These are phyloP conservation scores for Bipolaris bicolor DNA, from an alignment of 2,329 filamentous ascomycete genomes.

Conservation along the genomic window DNA sequence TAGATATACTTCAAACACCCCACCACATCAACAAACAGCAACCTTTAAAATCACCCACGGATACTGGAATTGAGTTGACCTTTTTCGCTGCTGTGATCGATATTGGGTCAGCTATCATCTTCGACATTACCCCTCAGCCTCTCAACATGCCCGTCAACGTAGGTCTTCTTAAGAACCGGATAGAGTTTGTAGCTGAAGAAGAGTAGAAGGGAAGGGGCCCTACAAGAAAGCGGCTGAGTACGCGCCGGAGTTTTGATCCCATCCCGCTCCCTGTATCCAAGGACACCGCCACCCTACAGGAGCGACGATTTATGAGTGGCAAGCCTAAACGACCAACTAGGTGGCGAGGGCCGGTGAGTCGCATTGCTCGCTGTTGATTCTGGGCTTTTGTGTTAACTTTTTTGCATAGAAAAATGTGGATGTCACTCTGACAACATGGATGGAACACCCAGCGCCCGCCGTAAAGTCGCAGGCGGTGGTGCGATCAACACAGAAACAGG, in stretches of 20 bases:
- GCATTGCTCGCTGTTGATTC: neutral
- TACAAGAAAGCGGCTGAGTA: slow-evolving; percentile 6
- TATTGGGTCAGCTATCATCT: neutral
- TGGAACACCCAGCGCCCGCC: neutral
- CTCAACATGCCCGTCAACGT: slow-evolving; percentile 13
- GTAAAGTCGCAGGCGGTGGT: neutral
- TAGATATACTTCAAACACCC: slow-evolving; percentile 5
- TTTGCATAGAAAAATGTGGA: slow-evolving; percentile 1
- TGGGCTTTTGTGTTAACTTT: neutral
- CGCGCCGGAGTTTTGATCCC: slow-evolving; percentile 4
- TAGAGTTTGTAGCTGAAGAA: neutral
- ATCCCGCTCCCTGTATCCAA: neutral
- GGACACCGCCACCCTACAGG: slow-evolving; percentile 1
- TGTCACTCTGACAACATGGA: neutral
- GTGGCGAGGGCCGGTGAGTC: slow-evolving; percentile 15
- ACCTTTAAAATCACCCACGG: neutral
- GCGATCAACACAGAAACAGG: neutral
- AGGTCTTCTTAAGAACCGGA: neutral
- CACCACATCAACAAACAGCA: slow-evolving; percentile 12
- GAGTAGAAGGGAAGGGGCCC: slow-evolving; percentile 6
- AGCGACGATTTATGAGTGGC: slow-evolving; percentile 5
- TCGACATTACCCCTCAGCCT: neutral
- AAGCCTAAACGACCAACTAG: slow-evolving; percentile 11
- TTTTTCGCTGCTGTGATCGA: too few relatives aligned
- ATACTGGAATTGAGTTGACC: neutral